Evolutionary conservation across 352 stramenopile genomes (phyloP).

Genomic region (Phytophthora hibernalis): DNA sequence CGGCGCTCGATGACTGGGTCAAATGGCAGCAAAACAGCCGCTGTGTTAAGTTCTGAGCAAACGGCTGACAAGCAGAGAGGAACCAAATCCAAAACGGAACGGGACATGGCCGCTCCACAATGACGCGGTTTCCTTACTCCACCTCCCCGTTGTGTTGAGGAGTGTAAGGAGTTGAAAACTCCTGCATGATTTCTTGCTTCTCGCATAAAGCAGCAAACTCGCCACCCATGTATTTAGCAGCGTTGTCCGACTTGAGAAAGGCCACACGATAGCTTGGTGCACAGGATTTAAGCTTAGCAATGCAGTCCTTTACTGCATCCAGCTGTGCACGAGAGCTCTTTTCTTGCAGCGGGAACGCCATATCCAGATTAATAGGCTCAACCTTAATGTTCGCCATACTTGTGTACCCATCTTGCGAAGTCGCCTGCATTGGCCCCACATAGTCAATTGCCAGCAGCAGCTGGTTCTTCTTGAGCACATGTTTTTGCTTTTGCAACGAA

Average conservation of each 20-base stretch:
- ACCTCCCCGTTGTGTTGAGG: conserved; percentile 17
- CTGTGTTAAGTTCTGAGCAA: background rate
- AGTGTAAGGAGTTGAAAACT: background rate
- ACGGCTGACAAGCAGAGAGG: background rate
- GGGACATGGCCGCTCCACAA: background rate
- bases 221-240: background rate
- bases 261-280: background rate
- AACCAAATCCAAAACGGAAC: background rate
- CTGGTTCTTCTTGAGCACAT: conserved; percentile 15
- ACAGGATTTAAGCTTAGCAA: background rate
- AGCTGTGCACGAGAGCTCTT: background rate
- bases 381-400: background rate
- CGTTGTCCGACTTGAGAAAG: background rate
- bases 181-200: conserved; percentile 12
- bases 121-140: conserved; percentile 10
- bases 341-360: background rate
- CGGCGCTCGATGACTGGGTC: background rate
- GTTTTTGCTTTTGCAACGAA: background rate
- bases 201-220: conserved; percentile 9
- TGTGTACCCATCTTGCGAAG: background rate
- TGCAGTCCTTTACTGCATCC: background rate
- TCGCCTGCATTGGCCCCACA: background rate
- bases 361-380: background rate
- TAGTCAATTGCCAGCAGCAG: conserved; percentile 11
- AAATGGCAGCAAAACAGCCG: background rate